Evolutionary conservation across 345 rosid genomes (phyloP).

Genomic region (Diplotaxis tenuifolia): DNA sequence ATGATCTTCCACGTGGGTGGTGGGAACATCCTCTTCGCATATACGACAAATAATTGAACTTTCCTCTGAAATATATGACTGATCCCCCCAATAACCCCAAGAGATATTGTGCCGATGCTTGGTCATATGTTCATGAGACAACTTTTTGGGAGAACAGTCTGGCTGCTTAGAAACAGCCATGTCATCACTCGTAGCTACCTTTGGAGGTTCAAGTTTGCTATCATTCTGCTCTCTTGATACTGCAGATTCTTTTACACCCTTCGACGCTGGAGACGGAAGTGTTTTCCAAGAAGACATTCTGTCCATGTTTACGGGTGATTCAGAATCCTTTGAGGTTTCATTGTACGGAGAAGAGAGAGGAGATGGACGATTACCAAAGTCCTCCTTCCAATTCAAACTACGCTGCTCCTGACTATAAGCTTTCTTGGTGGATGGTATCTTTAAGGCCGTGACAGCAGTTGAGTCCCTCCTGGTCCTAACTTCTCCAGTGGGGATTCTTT

Average conservation of each 20-base stretch:
- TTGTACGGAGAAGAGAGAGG: conserved; percentile 35
- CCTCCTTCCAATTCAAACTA: conserved; percentile 65
- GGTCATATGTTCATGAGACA: conserved; percentile 46
- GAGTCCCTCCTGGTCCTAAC: conserved; percentile 40
- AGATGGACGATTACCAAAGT: conserved; percentile 40
- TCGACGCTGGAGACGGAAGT: conserved; percentile 66
- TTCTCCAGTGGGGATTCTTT: conserved; percentile 43
- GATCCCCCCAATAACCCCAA: conserved; percentile 95
- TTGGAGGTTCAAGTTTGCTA: conserved; percentile 48
- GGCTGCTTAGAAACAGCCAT: conserved; percentile 41
- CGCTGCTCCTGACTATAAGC: conserved; percentile 92
- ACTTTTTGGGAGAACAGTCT: conserved; percentile 47
- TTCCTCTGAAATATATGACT: conserved; percentile 55
- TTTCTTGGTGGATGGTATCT: conserved; percentile 42
- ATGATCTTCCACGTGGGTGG: conserved; percentile 74
- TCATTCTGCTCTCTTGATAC: conserved; percentile 44
- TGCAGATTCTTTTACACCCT: conserved; percentile 47
- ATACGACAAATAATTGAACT: conserved; percentile 85
- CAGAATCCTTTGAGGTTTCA: conserved; percentile 47
- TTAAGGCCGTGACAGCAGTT: conserved; percentile 40
- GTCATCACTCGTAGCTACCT: conserved; percentile 44
- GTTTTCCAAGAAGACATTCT: conserved; percentile 85
- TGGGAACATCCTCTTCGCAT: conserved; percentile 86
- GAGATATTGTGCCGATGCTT: conserved; percentile 68
- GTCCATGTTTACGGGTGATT: conserved; percentile 55